Base-by-base conservation (phyloP, 192 early-diverging fungal species). In the Coemansia sp. region DNA sequence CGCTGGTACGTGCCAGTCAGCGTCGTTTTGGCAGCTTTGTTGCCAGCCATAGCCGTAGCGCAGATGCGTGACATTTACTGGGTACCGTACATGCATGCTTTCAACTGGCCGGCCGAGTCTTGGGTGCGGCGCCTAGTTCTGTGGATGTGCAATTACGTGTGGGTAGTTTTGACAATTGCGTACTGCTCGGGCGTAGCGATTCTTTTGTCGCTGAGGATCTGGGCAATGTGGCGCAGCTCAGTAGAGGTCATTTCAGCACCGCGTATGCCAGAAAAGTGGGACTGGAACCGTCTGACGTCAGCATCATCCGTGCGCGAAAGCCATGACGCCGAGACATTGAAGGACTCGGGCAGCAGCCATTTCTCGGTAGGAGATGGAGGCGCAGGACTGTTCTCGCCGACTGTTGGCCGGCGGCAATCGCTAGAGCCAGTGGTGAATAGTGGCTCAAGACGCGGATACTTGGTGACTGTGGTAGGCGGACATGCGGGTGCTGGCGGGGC, bases 181-280 rank as follows among this genome's bases (percentile, higher is more conserved):
- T 82, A 82, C 46, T 72, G 74, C 62, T 20, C 79, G 0, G 42
- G 36, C 0, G 61, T 82, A 7, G 60, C 79, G 8, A 0, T 36
- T 0, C 20, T 67, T 12, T 58, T 82, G 53, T 64, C 71, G 7
- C 22, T 82, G 55, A 55, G 73, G 12, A 73, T 82, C n/a, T 62
- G 62, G 55, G n/a, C 51, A 0, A 76, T 82, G 79, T 82, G 79
- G 79, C 64, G 65, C 5, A 64, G 65, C 62, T 76, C 79, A 13
- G 67, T 73, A 44, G 68, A 82, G 22, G 65, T 76, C 1, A 53
- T 73, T 1, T 42, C 67, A 17, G 70, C 51, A 11, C 79, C 74
- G 0, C 46, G 74, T 0, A 55, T 70, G 79, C 79, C 79, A 10
- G 79, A 82, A 20, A 82, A 76, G 20, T 82, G 79, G 79, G 74